Evolutionary conservation across 2,329 filamentous ascomycete genomes (phyloP).

Genomic region (Lasiodiplodia citricola): DNA sequence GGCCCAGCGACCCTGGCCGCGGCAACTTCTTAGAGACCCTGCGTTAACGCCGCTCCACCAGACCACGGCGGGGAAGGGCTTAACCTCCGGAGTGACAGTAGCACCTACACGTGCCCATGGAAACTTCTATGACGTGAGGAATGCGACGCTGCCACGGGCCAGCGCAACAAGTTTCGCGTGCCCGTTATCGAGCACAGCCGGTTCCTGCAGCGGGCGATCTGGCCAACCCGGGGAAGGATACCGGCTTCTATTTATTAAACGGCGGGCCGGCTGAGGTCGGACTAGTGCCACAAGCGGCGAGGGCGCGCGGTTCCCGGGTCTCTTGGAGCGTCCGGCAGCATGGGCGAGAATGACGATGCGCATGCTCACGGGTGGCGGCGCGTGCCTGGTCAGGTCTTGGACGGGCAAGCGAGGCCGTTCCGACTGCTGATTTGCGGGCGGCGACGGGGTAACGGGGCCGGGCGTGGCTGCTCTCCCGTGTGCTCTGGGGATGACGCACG

Average conservation of each 20-base stretch:
- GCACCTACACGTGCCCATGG: not conserved
- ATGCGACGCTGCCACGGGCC: conserved; percentile 1
- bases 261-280: conserved; percentile 1
- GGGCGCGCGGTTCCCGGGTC: conserved; percentile 17
- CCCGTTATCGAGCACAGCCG: conserved; percentile 8
- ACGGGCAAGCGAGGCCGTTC: conserved; percentile 12
- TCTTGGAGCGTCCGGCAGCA: conserved; percentile 1
- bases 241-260: conserved; percentile 9
- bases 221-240: conserved; percentile 18
- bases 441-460: conserved; percentile 18
- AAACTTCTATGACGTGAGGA: conserved; percentile 10
- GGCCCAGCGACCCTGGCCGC: conserved; percentile 3
- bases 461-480: conserved; percentile 19
- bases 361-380: conserved; percentile 13
- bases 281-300: conserved; percentile 22
- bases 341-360: conserved; percentile 20
- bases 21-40: not conserved
- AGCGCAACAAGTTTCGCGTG: conserved; percentile 13
- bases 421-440: conserved; percentile 6
- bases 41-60: not conserved
- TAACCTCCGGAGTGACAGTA: not conserved
- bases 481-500: conserved; percentile 21
- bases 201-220: conserved; percentile 22
- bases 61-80: not conserved
- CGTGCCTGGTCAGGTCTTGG: conserved; percentile 14